Conservation (phyloP, 257 asterid genomes). For the Primulina tabacum region DNA sequence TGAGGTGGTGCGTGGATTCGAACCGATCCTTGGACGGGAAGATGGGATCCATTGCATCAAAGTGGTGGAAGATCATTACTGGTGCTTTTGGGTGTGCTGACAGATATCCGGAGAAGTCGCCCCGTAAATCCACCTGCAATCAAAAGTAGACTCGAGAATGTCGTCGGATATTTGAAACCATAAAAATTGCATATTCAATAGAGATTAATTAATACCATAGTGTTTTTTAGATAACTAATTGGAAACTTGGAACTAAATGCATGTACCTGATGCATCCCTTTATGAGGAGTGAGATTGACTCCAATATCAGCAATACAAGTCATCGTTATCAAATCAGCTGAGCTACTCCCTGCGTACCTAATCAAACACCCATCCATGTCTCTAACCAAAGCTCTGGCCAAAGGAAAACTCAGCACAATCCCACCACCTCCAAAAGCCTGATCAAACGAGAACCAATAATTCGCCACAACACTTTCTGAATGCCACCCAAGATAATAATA, state of each 20-base stretch:
- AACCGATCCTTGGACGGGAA: conserved; percentile 15
- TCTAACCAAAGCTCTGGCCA: conserved; percentile 25
- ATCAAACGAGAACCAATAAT: conserved; percentile 23
- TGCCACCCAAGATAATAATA: conserved; percentile 15
- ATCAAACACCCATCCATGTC: not conserved
- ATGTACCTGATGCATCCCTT: not conserved
- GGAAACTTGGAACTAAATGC: not conserved
- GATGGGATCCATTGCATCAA: conserved; percentile 17
- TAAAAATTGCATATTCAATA: no score
- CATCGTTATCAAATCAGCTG: not conserved
- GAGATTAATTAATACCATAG: no score
- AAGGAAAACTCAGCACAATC: conserved; percentile 25
- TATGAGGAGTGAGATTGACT: not conserved
- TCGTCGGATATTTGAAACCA: no score
- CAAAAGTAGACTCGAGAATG: not conserved
- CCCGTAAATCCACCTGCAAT: conserved; percentile 17
- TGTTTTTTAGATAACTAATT: not conserved
- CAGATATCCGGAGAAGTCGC: conserved; percentile 21
- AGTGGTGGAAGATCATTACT: conserved; percentile 20
- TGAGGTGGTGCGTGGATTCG: conserved; percentile 4
- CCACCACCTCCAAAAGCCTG: conserved; percentile 32
- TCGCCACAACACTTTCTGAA: conserved; percentile 23
- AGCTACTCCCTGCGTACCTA: not conserved
- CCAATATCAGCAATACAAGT: not conserved
- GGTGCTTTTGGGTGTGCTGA: conserved; percentile 24